Evolutionary conservation across 2,329 filamentous ascomycete genomes (phyloP), one percentile per base, ranked within the genome.

Genomic region (Cadophora sp.): DNA sequence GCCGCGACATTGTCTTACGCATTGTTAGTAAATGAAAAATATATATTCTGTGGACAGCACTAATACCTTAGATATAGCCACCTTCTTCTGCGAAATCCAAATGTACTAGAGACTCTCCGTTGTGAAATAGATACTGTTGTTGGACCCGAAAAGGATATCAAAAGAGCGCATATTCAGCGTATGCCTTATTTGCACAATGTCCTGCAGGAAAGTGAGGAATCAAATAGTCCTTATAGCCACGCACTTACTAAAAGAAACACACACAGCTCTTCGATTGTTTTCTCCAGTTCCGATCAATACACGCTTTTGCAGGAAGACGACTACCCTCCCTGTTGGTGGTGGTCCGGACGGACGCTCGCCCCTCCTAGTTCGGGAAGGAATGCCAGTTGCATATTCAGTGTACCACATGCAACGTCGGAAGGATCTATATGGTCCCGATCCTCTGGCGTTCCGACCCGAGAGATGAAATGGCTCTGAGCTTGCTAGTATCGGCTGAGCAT

Each of bases 401-500:
- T 75, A 74, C 56, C 66, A 65, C 16, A 71, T 78, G 58, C 76
- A 77, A 36, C 64, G 74, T 14, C 67, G 60, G 4, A 59, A 65
- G 27, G 74, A 77, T 51, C 70, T 79, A 18, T 78, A 73, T 55
- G 76, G 77, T 1, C 53, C 59, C 9, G 70, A 4, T 75, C 78
- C n/a, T 83, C 61, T 71, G 1, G 73, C 71, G 27, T 78, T 78
- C 64, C 64, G 70, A 5, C 77, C 76, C 0, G 75, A 78, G 60
- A 70, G 76, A 30, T 79, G 76, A 76, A 72, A 71, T 9, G 68
- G 70, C 24, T 45, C 43, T 13, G 84, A 60, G 83, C 84, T 70
- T 83, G 66, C 61, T n/a, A 67, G 58, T 45, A 69, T 67, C 22
- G 68, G 68, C 27, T 76, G 73, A 73, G 75, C 71, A 45, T 78